A percentile compares a stretch with the other conserved stretches of the same genome.
Evolutionary conservation across 768 basidiomycete genomes (phyloP).

Genomic region (Leucosporidium creatinivorum): DNA sequence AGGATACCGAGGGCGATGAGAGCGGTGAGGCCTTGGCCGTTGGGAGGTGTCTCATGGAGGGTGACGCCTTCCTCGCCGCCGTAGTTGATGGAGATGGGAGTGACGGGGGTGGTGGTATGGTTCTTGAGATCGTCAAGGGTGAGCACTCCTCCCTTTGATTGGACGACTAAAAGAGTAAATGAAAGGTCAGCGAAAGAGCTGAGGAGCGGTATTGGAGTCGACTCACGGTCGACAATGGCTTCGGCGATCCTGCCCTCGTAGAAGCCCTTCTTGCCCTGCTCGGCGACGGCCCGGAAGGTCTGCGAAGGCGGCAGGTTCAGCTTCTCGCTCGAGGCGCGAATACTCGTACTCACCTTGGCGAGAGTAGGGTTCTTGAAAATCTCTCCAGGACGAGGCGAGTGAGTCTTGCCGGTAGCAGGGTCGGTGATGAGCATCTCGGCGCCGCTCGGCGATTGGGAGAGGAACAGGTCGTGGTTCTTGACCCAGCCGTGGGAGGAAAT

Average conservation of each 20-base stretch:
- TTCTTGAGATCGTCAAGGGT: slow-evolving; percentile 83
- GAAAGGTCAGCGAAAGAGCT: no score
- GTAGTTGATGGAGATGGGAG: slow-evolving; percentile 88
- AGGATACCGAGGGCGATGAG: slow-evolving; percentile 87
- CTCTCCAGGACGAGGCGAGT: slow-evolving; percentile 75
- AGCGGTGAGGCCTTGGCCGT: slow-evolving; percentile 95
- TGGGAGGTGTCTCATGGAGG: slow-evolving; percentile 94
- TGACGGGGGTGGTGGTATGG: slow-evolving; percentile 68
- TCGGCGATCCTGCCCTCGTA: slow-evolving; percentile 87
- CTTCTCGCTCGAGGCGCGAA: no score
- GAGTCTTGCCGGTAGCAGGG: slow-evolving; percentile 46
- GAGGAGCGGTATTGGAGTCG: no score
- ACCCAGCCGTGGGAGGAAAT: slow-evolving; percentile 55
- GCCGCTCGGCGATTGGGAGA: slow-evolving; percentile 56
- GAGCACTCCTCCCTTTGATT: slow-evolving; percentile 87
- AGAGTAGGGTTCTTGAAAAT: slow-evolving; percentile 53
- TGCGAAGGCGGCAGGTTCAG: no score
- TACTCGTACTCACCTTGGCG: slow-evolving; percentile 44
- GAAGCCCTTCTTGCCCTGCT: slow-evolving; percentile 81
- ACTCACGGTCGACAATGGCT: slow-evolving; percentile 63
- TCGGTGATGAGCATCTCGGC: slow-evolving; percentile 72
- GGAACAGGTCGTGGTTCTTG: slow-evolving; percentile 40
- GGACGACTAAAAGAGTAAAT: slow-evolving; percentile 49
- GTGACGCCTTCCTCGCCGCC: slow-evolving; percentile 62
- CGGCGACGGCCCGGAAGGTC: slow-evolving; percentile 72